phyloP scores from a whole-genome alignment of 2,329 filamentous ascomycete species.

The Orbilia ellipsospora region DNA sequence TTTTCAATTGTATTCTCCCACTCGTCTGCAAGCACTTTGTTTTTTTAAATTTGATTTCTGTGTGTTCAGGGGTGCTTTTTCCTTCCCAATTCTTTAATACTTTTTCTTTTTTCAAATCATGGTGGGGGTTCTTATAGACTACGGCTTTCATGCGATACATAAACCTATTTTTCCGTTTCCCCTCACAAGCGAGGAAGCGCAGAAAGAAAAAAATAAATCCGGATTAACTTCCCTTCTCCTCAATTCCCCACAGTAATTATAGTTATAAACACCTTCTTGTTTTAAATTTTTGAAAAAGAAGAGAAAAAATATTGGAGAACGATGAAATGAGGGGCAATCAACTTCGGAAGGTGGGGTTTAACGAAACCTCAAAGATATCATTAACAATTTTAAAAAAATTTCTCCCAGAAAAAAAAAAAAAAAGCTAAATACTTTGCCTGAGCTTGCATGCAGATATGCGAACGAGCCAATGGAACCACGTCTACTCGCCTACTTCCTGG shows the following conservation, averaged over 20 bases:
- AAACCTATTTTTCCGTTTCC: constrained; percentile 4
- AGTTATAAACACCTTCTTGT: constrained; percentile 1
- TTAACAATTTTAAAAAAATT: constrained; percentile 39
- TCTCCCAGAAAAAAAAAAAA: constrained; percentile 23
- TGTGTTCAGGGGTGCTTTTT: constrained; percentile 26
- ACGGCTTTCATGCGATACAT: constrained; percentile 30
- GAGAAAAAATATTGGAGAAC: constrained; percentile 33
- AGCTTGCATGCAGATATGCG: constrained; percentile 49
- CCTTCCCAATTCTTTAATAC: constrained; percentile 49
- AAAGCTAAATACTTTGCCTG: constrained; percentile 27
- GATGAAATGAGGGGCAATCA: constrained; percentile 57
- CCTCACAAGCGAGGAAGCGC: constrained; percentile 17
- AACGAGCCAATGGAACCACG: constrained; percentile 54
- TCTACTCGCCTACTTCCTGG: constrained; percentile 36
- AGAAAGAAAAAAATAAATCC: constrained; percentile 57
- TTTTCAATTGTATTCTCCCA: constrained; percentile 30
- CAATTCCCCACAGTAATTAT: not conserved
- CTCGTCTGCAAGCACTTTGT: constrained; percentile 29
- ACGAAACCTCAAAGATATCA: constrained; percentile 18
- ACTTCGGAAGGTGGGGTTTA: constrained; percentile 54
- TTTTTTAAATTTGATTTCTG: constrained; percentile 3
- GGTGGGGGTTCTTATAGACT: constrained; percentile 52
- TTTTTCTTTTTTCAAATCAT: constrained; percentile 24
- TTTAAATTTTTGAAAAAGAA: constrained; percentile 15
- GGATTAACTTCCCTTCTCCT: constrained; percentile 8